Conservation (phyloP, 2,329 filamentous ascomycete species). For the Diaporthe capsici region DNA sequence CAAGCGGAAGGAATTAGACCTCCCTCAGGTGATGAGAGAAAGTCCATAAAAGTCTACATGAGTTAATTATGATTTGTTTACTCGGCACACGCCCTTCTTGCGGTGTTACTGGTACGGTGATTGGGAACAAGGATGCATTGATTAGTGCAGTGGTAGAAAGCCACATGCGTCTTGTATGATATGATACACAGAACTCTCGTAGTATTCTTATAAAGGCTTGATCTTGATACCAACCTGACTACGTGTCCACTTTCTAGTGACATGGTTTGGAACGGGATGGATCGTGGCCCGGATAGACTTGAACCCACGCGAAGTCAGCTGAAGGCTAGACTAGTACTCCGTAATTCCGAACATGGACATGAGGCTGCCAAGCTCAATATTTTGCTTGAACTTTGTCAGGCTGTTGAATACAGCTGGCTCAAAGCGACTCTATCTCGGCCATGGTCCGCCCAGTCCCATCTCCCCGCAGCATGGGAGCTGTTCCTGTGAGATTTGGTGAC, state of each 20-base stretch:
- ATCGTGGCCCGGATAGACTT: not conserved
- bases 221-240: constrained; percentile 20
- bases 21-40: constrained; percentile 5
- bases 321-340: no score
- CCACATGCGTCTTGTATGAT: constrained; percentile 38
- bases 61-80: constrained; percentile 39
- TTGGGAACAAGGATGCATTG: constrained; percentile 37
- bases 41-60: constrained; percentile 38
- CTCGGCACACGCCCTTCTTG: constrained; percentile 35
- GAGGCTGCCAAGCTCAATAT: not conserved
- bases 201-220: constrained; percentile 24
- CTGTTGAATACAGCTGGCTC: not conserved
- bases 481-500: not conserved
- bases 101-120: constrained; percentile 37
- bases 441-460: no score
- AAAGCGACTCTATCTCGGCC: no score
- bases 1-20: not conserved
- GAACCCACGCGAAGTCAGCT: not conserved
- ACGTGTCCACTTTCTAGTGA: no score
- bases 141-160: constrained; percentile 33
- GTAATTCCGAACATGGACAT: not conserved
- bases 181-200: constrained; percentile 37
- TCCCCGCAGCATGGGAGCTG: not conserved
- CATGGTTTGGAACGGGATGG: not conserved
- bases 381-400: no score